Evolutionary conservation across 1,284 basidiomycete species (phyloP).

Genomic region (Ceratobasidium theobromae): DNA sequence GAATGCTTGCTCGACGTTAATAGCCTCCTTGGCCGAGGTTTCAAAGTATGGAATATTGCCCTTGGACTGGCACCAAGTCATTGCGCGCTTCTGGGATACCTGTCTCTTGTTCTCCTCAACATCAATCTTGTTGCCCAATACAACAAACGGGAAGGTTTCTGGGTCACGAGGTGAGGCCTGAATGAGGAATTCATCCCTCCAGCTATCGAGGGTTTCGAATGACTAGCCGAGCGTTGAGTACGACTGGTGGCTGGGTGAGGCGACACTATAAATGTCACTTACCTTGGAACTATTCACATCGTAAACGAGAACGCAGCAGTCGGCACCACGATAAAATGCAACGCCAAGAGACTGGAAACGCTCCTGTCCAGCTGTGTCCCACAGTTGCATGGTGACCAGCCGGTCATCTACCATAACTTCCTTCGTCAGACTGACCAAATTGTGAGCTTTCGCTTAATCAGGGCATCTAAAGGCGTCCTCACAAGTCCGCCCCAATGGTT

Average conservation of each 20-base stretch:
- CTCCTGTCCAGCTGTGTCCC: slow-evolving; percentile 99
- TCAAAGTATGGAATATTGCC: slow-evolving; percentile 99
- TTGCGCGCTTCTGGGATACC: slow-evolving; percentile 99
- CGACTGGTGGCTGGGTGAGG: neutral
- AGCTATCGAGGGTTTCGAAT: slow-evolving; percentile 96
- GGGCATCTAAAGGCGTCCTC: slow-evolving; percentile 42
- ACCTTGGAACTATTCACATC: slow-evolving; percentile 98
- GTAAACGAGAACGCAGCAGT: slow-evolving; percentile 99
- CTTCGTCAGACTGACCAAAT: slow-evolving; percentile 79
- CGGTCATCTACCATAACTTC: slow-evolving; percentile 99
- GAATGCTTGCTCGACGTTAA: slow-evolving; percentile 99
- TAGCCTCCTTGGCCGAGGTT: slow-evolving; percentile 99
- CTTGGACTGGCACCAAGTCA: slow-evolving; percentile 99
- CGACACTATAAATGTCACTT: neutral
- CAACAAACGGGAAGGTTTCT: slow-evolving; percentile 98
- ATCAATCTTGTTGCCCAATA: slow-evolving; percentile 99
- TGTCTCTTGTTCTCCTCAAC: slow-evolving; percentile 97
- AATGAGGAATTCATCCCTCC: slow-evolving; percentile 97
- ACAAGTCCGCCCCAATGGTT: slow-evolving; percentile 91
- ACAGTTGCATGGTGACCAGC: slow-evolving; percentile 98
- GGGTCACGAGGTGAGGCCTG: slow-evolving; percentile 98
- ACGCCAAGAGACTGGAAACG: slow-evolving; percentile 98
- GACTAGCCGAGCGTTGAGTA: slow-evolving; percentile 41
- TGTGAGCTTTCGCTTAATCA: slow-evolving; percentile 41
- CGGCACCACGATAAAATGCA: slow-evolving; percentile 98